Evolutionary conservation across 768 basidiomycete genomes (phyloP), one percentile per base, ranked within the genome.

Genomic region (Calvatia gigantea): DNA sequence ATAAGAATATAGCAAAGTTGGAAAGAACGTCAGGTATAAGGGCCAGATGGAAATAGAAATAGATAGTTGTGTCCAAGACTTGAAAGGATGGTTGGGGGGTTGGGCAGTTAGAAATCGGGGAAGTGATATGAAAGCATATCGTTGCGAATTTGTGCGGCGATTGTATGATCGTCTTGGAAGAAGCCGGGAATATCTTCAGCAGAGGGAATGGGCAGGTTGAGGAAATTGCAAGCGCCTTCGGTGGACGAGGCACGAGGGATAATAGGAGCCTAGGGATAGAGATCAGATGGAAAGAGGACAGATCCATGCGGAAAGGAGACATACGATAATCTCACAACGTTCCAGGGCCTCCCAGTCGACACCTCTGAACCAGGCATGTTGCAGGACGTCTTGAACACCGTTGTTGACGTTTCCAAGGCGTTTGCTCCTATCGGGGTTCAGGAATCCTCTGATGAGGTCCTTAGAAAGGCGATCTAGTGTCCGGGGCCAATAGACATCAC

Each of bases 291-390:
- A n/a, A 37, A 21, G 21, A 42, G 35, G 43, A 28, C 41, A 51
- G 11, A 19, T 23, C 41, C 17, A 11, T 11, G 41, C 11, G 14
- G 42, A 47, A 38, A 60, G 47, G 45, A 31, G 42, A 72, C 82
- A 65, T 62, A 92, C 93, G 65, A 86, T 82, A 56, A 96, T 95
- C 70, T 94, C 89, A 53, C 89, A 83, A 32, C 88, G 82, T 67
- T 92, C 90, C 38, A 96, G 72, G 2, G 90, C 89, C 57, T 83
- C 85, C 94, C 94, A 96, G 65, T 95, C 92, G 32, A 96, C 94
- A 12, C 94, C 94, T 67, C 87, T 80, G 75, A 98, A 98, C 95
- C 95, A 98, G 0, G 90, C 83, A 69, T 98, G 95, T 51, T 86
- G 83, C 60, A 95, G 80, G 35, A 98, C 84, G 70, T 97, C 96